Conservation (phyloP, 1,139 yeast genomes). For the Diutina mesorugosa region DNA sequence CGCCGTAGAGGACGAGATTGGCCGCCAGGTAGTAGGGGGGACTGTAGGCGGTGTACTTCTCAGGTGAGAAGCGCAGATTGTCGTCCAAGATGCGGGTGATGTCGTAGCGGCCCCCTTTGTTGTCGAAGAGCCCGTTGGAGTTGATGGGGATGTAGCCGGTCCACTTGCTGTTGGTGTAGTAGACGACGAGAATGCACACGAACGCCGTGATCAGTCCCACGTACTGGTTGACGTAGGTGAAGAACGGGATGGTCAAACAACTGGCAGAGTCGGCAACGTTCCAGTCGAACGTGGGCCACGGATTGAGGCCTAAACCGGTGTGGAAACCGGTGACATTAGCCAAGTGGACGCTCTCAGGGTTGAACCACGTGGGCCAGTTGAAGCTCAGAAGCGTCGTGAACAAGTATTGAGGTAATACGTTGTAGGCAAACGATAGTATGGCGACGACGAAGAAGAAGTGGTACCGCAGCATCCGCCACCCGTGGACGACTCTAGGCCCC, state of each 20-base stretch:
- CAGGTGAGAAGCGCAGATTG: slow-evolving; percentile 17
- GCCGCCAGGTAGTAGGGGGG: slow-evolving; percentile 35
- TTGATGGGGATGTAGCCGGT: slow-evolving; percentile 27
- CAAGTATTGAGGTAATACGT: slow-evolving; percentile 31
- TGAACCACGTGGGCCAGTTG: slow-evolving; percentile 38
- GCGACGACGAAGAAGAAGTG: slow-evolving; percentile 25
- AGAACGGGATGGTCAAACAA: slow-evolving; percentile 18
- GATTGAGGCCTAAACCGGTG: slow-evolving; percentile 30
- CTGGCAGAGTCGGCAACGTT: slow-evolving; percentile 21
- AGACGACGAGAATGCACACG: slow-evolving; percentile 16
- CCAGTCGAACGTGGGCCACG: slow-evolving; percentile 33
- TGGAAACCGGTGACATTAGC: slow-evolving; percentile 25
- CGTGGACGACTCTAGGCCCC: slow-evolving; percentile 16
- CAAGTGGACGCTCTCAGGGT: slow-evolving; percentile 26
- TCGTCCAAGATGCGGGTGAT: slow-evolving; percentile 21
- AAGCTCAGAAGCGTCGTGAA: slow-evolving; percentile 29
- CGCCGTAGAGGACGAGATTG: slow-evolving; percentile 28
- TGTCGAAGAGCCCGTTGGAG: slow-evolving; percentile 23
- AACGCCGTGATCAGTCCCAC: slow-evolving; percentile 23
- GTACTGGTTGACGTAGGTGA: slow-evolving; percentile 23
- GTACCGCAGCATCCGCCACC: slow-evolving; percentile 29
- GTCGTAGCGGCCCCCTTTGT: slow-evolving; percentile 20
- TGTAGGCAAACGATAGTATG: slow-evolving; percentile 21
- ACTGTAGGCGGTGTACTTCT: slow-evolving; percentile 19
- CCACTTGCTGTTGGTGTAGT: slow-evolving; percentile 28